Conservation (phyloP, 768 basidiomycete species). For the Boletus subcaerulescens region DNA sequence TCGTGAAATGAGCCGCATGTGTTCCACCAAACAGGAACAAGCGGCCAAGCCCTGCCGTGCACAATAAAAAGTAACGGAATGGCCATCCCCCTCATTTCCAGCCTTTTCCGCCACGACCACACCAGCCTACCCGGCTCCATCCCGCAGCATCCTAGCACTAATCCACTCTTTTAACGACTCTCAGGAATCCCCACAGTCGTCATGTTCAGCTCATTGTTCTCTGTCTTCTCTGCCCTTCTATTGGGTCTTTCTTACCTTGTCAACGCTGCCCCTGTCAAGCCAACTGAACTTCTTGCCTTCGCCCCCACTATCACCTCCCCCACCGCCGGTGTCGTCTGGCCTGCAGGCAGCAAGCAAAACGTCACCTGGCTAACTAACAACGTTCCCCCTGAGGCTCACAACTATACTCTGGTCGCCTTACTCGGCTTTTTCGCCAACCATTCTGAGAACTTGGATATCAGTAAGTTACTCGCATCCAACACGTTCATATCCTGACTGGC, state of each 20-base stretch:
- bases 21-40: constrained; percentile 24
- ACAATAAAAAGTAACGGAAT: constrained; percentile 17
- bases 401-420: constrained; percentile 40
- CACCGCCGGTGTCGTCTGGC: constrained; percentile 34
- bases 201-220: constrained; percentile 23
- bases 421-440: constrained; percentile 39
- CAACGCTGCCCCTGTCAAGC: constrained; percentile 26
- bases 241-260: constrained; percentile 26
- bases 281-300: constrained; percentile 35
- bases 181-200: not conserved
- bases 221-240: constrained; percentile 33
- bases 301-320: constrained; percentile 45
- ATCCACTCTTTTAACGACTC: constrained; percentile 23
- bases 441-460: constrained; percentile 49
- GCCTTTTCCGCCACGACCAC: not conserved
- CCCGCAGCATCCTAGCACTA: constrained; percentile 2
- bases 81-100: not conserved
- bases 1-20: constrained; percentile 5
- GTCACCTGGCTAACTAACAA: constrained; percentile 42
- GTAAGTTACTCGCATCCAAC: constrained; percentile 33
- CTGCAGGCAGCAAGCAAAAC: constrained; percentile 31
- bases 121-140: not conserved
- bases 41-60: not conserved
- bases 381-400: constrained; percentile 37
- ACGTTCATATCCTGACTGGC: constrained; percentile 5